phyloP scores from a whole-genome alignment of 306 rosid species.

The Castanea sativa region DNA sequence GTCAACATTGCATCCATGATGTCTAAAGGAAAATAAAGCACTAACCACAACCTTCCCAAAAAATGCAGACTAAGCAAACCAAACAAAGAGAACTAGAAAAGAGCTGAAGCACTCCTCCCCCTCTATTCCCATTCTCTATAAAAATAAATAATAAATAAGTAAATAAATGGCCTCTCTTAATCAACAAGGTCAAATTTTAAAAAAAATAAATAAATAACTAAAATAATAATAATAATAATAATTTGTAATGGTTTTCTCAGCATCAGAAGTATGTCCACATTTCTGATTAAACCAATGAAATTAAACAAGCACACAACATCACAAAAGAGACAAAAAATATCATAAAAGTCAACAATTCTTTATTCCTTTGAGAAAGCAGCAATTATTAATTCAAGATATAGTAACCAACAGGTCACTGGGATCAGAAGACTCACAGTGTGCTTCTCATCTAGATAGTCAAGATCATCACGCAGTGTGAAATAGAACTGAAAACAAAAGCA shows the following conservation, averaged over 20 bases:
- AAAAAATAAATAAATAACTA: neutral
- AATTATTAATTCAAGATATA: neutral
- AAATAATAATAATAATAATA: neutral
- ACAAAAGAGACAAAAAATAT: neutral
- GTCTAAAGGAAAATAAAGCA: neutral
- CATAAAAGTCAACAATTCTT: neutral
- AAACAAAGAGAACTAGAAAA: neutral
- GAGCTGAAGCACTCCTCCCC: neutral
- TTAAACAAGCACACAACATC: neutral
- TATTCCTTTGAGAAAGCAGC: neutral
- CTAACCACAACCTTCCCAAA: neutral
- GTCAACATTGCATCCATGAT: neutral
- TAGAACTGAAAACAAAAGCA: constrained; percentile 61
- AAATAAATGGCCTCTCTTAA: neutral
- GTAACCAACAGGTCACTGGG: neutral
- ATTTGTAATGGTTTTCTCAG: neutral
- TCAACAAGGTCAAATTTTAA: too few relatives aligned
- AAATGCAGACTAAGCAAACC: neutral
- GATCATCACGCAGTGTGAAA: constrained; percentile 83
- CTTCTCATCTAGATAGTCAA: constrained; percentile 91
- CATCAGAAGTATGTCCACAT: neutral
- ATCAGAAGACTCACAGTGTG: constrained; percentile 68
- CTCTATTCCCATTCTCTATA: neutral
- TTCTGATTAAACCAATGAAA: neutral
- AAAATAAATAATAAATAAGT: neutral